Evolutionary conservation across 2,329 filamentous ascomycete genomes (phyloP).

Genomic region (Penicillium sp.): DNA sequence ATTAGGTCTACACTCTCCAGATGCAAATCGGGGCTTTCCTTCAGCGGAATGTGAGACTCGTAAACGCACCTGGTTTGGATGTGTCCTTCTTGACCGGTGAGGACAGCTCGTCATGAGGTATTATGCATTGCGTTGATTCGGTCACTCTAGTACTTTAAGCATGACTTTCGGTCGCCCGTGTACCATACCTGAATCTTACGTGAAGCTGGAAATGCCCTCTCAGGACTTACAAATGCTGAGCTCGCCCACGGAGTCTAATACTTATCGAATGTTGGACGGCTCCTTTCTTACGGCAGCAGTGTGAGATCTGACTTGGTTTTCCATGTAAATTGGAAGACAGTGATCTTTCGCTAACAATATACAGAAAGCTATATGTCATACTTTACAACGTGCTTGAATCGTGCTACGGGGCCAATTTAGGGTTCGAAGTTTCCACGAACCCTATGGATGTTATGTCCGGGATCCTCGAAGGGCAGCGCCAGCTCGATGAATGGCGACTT

Average conservation of each 20-base stretch:
- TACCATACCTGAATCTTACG: slow-evolving; percentile 49
- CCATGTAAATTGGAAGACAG: background rate
- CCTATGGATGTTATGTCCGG: slow-evolving; percentile 35
- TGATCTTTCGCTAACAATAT: background rate
- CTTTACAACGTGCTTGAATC: slow-evolving; percentile 42
- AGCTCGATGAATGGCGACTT: slow-evolving; percentile 15
- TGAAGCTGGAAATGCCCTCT: slow-evolving; percentile 43
- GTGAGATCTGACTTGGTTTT: no score
- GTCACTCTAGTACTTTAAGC: slow-evolving; percentile 44
- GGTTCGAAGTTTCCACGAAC: slow-evolving; percentile 30
- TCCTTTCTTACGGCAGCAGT: no score
- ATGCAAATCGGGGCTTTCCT: slow-evolving; percentile 40
- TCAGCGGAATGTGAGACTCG: slow-evolving; percentile 51
- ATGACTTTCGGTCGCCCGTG: slow-evolving; percentile 56
- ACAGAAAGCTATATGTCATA: slow-evolving; percentile 33
- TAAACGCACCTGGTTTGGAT: slow-evolving; percentile 54
- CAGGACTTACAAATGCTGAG: slow-evolving; percentile 11
- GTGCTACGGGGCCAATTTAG: slow-evolving; percentile 51
- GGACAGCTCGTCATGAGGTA: background rate
- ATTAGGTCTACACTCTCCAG: slow-evolving; percentile 53
- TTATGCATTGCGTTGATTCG: no score
- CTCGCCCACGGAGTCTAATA: no score
- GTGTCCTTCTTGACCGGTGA: slow-evolving; percentile 51
- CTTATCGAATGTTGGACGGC: no score
- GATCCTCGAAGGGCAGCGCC: slow-evolving; percentile 31